Conservation (phyloP, 306 rosid species). For the Quercus berberidifolia region DNA sequence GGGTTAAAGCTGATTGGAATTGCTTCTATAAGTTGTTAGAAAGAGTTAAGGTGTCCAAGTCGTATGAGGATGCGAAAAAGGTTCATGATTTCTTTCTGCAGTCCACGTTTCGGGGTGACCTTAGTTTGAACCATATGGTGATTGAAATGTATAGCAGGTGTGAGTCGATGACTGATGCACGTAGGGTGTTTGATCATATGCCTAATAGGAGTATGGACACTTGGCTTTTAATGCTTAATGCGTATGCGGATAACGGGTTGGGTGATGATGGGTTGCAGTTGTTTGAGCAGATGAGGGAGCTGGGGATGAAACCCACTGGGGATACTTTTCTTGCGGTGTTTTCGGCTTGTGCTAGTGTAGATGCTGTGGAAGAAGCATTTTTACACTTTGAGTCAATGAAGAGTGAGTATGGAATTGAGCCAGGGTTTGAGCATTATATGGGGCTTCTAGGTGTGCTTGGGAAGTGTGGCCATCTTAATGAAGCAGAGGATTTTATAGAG, state of each 20-base stretch:
- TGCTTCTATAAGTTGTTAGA: constrained; percentile 61
- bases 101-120: constrained; percentile 64
- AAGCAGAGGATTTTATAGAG: no score
- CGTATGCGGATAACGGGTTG: constrained; percentile 62
- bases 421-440: no score
- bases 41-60: constrained; percentile 50
- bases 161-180: constrained; percentile 73
- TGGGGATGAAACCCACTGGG: constrained; percentile 52
- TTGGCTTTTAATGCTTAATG: constrained; percentile 76
- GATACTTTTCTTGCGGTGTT: constrained; percentile 69
- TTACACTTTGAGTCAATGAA: no score
- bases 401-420: no score
- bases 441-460: no score
- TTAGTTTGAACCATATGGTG: constrained; percentile 54
- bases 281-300: constrained; percentile 76
- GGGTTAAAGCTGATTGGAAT: constrained; percentile 66
- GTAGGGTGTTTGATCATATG: constrained; percentile 88
- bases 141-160: constrained; percentile 76
- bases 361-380: constrained; percentile 76
- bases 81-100: constrained; percentile 80
- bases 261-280: constrained; percentile 88
- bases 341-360: constrained; percentile 80
- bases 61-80: constrained; percentile 67
- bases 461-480: no score
- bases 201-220: constrained; percentile 60